Evolutionary conservation across 169 alveolate genomes (phyloP).

Genomic region (Blepharisma undulans): DNA sequence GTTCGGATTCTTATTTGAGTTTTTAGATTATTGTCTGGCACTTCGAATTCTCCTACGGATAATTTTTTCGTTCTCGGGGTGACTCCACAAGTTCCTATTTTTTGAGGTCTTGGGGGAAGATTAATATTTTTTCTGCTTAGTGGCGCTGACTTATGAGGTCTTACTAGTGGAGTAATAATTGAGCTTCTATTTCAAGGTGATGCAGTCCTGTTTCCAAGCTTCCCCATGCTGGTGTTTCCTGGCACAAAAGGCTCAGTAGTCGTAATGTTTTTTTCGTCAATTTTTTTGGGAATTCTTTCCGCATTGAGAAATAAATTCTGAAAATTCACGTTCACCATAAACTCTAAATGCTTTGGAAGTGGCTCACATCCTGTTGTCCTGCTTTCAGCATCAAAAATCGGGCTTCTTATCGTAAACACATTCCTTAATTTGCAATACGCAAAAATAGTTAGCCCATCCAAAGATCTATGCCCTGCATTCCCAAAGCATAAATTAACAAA

Average conservation of each 20-base stretch:
- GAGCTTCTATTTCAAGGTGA: neutral
- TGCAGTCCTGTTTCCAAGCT: neutral
- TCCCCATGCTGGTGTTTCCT: neutral
- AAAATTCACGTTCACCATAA: neutral
- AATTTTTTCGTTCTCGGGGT: neutral
- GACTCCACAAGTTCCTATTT: neutral
- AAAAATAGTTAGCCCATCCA: conserved; percentile 59
- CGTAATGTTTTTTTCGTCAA: neutral
- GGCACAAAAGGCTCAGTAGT: neutral
- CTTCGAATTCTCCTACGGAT: neutral
- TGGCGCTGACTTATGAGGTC: neutral
- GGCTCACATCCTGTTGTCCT: conserved; percentile 10
- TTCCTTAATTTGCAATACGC: conserved; percentile 64
- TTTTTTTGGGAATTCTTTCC: neutral
- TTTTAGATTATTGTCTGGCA: neutral
- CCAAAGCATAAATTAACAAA: conserved; percentile 49
- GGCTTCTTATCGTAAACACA: conserved; percentile 68
- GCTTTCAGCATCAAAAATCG: conserved; percentile 42
- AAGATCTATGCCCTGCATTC: conserved; percentile 53
- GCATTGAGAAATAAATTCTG: neutral
- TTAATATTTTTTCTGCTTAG: neutral
- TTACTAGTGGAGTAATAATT: neutral
- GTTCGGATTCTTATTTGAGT: neutral
- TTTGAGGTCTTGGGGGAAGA: neutral
- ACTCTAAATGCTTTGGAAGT: conserved; percentile 50